These are phyloP conservation scores for Elongisporangium prolatum DNA, from an alignment of 352 stramenopile species.

Conservation along the genomic window DNA sequence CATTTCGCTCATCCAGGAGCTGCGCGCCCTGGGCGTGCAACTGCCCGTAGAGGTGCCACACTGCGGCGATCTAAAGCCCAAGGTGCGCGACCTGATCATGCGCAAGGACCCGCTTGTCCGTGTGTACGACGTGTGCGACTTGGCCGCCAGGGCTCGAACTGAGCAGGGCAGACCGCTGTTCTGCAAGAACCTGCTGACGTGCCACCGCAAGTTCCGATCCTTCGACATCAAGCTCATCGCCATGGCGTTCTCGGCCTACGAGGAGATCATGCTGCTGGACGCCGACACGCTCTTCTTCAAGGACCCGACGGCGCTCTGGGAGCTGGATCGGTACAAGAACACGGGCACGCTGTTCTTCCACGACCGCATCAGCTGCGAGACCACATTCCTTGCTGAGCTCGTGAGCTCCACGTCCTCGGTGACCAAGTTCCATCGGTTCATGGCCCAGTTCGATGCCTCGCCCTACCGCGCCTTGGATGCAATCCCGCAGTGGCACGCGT, in stretches of 20 bases:
- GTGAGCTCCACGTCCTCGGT: constrained; percentile 14
- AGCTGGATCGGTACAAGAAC: constrained; percentile 17
- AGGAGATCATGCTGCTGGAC: constrained; percentile 52
- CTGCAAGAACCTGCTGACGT: constrained; percentile 27
- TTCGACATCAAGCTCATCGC: constrained; percentile 28
- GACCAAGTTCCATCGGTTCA: constrained; percentile 31
- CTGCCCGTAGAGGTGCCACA: constrained; percentile 55
- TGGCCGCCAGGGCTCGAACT: constrained; percentile 10
- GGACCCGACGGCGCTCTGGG: constrained; percentile 32
- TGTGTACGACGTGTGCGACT: constrained; percentile 50
- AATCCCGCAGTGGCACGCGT: constrained; percentile 19
- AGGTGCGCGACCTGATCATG: background rate
- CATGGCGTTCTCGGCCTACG: constrained; percentile 36
- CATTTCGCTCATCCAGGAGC: constrained; percentile 50
- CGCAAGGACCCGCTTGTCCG: constrained; percentile 15
- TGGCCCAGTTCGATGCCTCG: constrained; percentile 33
- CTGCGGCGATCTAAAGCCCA: constrained; percentile 39
- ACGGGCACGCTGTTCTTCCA: constrained; percentile 54
- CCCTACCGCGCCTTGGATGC: constrained; percentile 28
- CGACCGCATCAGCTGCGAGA: constrained; percentile 37
- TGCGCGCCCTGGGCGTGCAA: constrained; percentile 28
- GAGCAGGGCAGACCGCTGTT: constrained; percentile 14
- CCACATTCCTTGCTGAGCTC: constrained; percentile 18
- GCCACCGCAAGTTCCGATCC: constrained; percentile 27
- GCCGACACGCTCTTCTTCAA: constrained; percentile 37